These are phyloP conservation scores for Diaporthe helianthi DNA, from an alignment of 2,329 filamentous ascomycete genomes.

Conservation along the genomic window DNA sequence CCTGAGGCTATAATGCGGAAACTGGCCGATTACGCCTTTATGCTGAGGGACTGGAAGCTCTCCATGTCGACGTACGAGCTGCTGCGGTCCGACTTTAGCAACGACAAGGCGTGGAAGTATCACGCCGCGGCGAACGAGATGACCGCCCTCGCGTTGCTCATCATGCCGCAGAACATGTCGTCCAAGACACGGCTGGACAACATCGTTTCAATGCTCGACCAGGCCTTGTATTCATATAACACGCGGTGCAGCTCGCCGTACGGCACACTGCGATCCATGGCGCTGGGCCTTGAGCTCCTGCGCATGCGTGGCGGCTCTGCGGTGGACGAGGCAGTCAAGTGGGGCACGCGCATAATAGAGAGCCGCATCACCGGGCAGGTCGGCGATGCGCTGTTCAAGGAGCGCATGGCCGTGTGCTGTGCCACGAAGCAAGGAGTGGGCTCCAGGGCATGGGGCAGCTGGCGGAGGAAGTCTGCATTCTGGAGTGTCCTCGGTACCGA, in stretches of 20 bases:
- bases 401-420: slow-evolving; percentile 87
- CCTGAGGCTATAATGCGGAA: slow-evolving; percentile 93
- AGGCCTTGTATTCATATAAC: slow-evolving; percentile 90
- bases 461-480: slow-evolving; percentile 84
- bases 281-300: slow-evolving; percentile 80
- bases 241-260: slow-evolving; percentile 83
- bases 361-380: slow-evolving; percentile 75
- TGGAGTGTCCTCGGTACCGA: slow-evolving; percentile 88
- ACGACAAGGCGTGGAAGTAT: slow-evolving; percentile 96
- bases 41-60: slow-evolving; percentile 95
- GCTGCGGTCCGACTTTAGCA: slow-evolving; percentile 84
- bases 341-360: slow-evolving; percentile 83
- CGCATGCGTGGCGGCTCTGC: slow-evolving; percentile 80
- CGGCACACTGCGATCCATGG: slow-evolving; percentile 78
- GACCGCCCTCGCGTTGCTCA: slow-evolving; percentile 82
- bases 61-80: slow-evolving; percentile 93
- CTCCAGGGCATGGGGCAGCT: slow-evolving; percentile 71
- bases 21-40: slow-evolving; percentile 93
- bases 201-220: slow-evolving; percentile 86
- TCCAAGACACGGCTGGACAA: slow-evolving; percentile 81
- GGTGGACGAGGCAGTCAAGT: slow-evolving; percentile 85
- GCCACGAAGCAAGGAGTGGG: slow-evolving; percentile 73
- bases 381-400: slow-evolving; percentile 83
- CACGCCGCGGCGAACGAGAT: slow-evolving; percentile 96
- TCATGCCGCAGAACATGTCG: slow-evolving; percentile 74